phyloP scores from a whole-genome alignment of 805 yeast species.

The Wickerhamiella shivajii region DNA sequence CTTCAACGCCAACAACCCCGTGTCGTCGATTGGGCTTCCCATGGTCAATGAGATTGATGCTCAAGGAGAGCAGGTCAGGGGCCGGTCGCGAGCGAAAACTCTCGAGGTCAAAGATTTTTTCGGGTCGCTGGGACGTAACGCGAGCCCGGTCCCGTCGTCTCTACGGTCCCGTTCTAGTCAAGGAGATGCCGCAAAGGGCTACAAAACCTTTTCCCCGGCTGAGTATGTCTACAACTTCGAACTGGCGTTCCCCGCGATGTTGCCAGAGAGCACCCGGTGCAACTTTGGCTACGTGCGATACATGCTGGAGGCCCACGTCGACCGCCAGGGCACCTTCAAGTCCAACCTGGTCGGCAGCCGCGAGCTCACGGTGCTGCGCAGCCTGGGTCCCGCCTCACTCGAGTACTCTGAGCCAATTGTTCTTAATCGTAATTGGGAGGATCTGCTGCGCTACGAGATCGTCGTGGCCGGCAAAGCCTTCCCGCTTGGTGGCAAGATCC shows the following conservation, averaged over 20 bases:
- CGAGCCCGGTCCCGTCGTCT: slow-evolving; percentile 4
- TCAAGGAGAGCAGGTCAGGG: not conserved
- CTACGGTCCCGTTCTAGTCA: slow-evolving; percentile 4
- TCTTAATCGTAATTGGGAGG: slow-evolving; percentile 87
- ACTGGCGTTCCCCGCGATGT: slow-evolving; percentile 63
- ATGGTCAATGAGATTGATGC: slow-evolving; percentile 4
- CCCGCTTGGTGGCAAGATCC: slow-evolving; percentile 68
- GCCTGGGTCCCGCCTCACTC: slow-evolving; percentile 60
- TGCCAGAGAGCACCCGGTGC: slow-evolving; percentile 67
- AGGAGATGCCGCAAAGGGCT: slow-evolving; percentile 21
- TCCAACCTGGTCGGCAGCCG: slow-evolving; percentile 49
- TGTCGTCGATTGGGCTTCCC: slow-evolving; percentile 13
- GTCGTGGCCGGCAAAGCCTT: slow-evolving; percentile 81
- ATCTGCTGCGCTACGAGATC: slow-evolving; percentile 76
- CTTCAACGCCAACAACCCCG: slow-evolving; percentile 30
- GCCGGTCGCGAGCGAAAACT: slow-evolving; percentile 5
- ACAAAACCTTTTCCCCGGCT: slow-evolving; percentile 58
- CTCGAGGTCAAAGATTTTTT: slow-evolving; percentile 7
- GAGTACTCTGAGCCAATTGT: slow-evolving; percentile 92
- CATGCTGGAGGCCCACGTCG: slow-evolving; percentile 50
- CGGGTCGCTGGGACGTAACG: slow-evolving; percentile 4
- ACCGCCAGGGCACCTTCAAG: slow-evolving; percentile 76
- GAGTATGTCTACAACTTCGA: slow-evolving; percentile 90
- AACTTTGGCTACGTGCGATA: slow-evolving; percentile 74
- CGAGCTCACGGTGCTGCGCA: slow-evolving; percentile 55